A percentile compares a stretch with the other conserved stretches of the same genome.
phyloP scores from a whole-genome alignment of 331 rosid species.

The Rosa hybrid region DNA sequence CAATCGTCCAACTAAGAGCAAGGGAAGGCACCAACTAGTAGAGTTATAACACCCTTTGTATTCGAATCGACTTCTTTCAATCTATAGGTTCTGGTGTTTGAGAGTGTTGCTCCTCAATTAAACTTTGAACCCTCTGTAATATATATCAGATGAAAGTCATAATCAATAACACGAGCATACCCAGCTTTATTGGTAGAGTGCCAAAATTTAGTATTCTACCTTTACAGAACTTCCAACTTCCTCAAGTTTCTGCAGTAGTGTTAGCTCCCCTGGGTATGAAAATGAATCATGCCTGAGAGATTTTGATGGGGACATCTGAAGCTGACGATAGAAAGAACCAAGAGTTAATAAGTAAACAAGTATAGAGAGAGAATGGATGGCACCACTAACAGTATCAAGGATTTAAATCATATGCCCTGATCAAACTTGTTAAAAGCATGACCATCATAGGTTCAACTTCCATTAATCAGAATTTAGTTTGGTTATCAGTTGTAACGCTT shows the following conservation, averaged over 20 bases:
- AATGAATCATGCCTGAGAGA: constrained; percentile 50
- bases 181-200: not conserved
- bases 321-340: constrained; percentile 15
- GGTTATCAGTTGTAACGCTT: not conserved
- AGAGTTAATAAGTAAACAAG: too few species aligned
- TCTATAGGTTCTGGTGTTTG: constrained; percentile 48
- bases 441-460: not conserved
- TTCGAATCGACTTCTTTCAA: constrained; percentile 44
- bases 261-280: constrained; percentile 51
- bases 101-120: constrained; percentile 64
- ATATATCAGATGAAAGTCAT: constrained; percentile 23
- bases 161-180: constrained; percentile 30
- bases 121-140: constrained; percentile 71
- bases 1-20: not conserved
- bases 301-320: constrained; percentile 67
- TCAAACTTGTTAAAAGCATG: not conserved
- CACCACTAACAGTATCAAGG: not conserved
- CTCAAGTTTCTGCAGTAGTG: constrained; percentile 77
- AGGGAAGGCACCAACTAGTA: not conserved
- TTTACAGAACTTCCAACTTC: constrained; percentile 90
- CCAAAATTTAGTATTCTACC: constrained; percentile 43
- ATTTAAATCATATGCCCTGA: not conserved
- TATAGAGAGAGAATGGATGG: not conserved
- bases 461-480: not conserved
- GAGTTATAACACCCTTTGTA: constrained; percentile 13